These are phyloP conservation scores for Dictyostelium firmibasis DNA, from an alignment of 78 protist genomes.

Conservation along the genomic window DNA sequence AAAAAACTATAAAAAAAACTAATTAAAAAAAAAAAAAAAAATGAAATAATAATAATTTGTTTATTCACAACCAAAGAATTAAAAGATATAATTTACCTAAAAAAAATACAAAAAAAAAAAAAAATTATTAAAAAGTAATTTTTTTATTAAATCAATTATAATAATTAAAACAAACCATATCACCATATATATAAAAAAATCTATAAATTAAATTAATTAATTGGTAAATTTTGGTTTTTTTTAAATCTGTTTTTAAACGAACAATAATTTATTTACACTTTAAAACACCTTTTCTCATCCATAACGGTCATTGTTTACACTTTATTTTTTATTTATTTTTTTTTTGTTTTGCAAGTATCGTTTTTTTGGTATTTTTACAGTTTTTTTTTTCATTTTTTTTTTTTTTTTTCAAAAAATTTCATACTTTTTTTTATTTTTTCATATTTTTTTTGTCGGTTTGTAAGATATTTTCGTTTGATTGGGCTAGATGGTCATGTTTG, in stretches of 20 bases:
- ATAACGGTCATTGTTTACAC: neutral
- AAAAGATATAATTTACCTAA: too few relatives aligned
- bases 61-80: neutral
- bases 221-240: neutral
- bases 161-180: neutral
- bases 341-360: neutral
- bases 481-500: neutral
- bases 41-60: too few relatives aligned
- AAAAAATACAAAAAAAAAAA: too few relatives aligned
- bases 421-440: neutral
- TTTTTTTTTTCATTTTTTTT: neutral
- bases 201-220: neutral
- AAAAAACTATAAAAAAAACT: too few relatives aligned
- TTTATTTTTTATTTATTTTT: neutral
- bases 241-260: neutral
- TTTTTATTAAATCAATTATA: neutral
- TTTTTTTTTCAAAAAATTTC: neutral
- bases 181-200: neutral
- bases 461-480: neutral
- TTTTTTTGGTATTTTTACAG: neutral
- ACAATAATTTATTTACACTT: neutral
- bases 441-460: constrained; percentile 9
- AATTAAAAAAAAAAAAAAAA: too few relatives aligned
- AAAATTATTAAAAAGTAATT: too few relatives aligned
- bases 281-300: neutral